Base-by-base conservation (phyloP, 2,329 filamentous ascomycete genomes). In the Escovopsis weberi region DNA sequence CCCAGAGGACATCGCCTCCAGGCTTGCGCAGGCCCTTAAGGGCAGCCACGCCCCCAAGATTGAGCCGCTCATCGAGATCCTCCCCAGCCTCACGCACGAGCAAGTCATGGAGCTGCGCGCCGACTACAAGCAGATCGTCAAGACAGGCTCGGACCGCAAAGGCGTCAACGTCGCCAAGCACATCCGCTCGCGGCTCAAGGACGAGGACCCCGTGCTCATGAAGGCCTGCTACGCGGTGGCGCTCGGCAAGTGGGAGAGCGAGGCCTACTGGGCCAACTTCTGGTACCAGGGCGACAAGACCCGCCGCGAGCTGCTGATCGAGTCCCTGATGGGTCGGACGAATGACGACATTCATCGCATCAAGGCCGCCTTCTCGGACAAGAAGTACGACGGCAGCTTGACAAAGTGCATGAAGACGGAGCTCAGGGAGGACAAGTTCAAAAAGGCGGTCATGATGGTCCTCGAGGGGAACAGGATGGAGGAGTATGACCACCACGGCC, bases 261-360 rank as follows among this genome's bases (percentile, higher is more conserved):
- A 98, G 60, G 85, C 86, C 0, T 94, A 94, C 69, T 98, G 91
- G 88, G 87, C 89, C 46, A 96, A 95, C 60, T 94, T 86, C 62
- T 96, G 87, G 80, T 96, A 95, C 64, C 89, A 95, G 57, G 80
- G 81, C 33, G 83, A 89, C 60, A 84, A 81, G 53, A 85, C 80
- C 7, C 75, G 86, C 3, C 78, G 88, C 6, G 89, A 96, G 61
- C 70, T 98, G 33, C 74, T 98, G 42, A 95, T 96, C 53, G 91
- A 98, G 62, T 78, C 80, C 6, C 72, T 98, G 18, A 94, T 95
- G 78, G 91, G 91, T 0, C 78, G 88, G 6, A 78, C 79, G 26
- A 95, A 95, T 59, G 69, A 75, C n/a, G 91, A 96, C 56, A 85
- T 96, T 48, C 72, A 75, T 10, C 70, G 74, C 47, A 95, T 98